Evolutionary conservation across 2,329 filamentous ascomycete genomes (phyloP), one percentile per base, ranked within the genome.

Genomic region (Colletotrichum aenigma): DNA sequence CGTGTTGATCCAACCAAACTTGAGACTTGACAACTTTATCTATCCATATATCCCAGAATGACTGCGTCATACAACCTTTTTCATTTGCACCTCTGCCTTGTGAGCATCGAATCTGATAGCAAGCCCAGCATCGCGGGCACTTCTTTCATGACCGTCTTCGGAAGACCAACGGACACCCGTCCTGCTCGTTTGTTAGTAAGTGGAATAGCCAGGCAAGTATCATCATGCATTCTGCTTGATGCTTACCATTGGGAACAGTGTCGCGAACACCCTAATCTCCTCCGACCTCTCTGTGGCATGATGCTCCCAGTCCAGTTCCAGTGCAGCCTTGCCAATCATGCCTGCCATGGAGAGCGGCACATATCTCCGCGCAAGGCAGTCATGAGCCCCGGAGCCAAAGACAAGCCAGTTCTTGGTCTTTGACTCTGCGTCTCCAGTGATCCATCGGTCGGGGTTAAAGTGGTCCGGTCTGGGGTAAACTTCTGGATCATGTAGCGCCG

Each of bases 361-460:
- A 74, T 90, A 90, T 67, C 82, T 84, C 62, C 84, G 81, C 1
- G 88, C 88, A 2, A 90, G 82, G 74, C 88, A 90, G 28, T 89
- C 86, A 76, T 90, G 89, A 0, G 88, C 78, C 0, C 89, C 89
- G 0, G 88, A 83, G 3, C 89, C 89, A 77, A 90, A 90, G 0
- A 90, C 88, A 2, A 90, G 83, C 88, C 88, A 90, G 68, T 90
- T 90, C 78, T 88, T 89, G 0, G 85, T 88, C 79, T 89, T 87
- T 10, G 83, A 81, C 76, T 86, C 87, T 3, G 89, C 88, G 70
- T 89, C 86, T 0, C 89, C 88, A 0, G 87, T 83, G 34, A 90
- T 88, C 88, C 88, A 90, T 26, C 89, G 84, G 4, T 90, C 88
- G 0, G 88, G 88, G 52, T 90, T 84, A 36, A 89, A 90, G 0